phyloP scores from a whole-genome alignment of 1,139 yeast genomes.

The Taphrina communis region DNA sequence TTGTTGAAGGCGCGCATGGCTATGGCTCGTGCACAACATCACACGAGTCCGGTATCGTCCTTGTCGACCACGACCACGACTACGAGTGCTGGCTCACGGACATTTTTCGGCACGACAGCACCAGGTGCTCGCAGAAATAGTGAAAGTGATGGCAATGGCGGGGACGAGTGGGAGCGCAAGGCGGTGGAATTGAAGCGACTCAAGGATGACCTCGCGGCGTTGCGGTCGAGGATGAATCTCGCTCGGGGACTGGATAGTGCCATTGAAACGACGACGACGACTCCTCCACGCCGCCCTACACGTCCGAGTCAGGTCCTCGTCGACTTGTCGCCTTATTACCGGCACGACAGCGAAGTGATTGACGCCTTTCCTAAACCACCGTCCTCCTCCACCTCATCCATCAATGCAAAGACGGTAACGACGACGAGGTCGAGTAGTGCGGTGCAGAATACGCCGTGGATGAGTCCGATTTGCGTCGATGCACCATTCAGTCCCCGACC shows the following conservation, averaged over 20 bases:
- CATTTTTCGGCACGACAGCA: neutral
- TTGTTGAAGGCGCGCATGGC: conserved; percentile 24
- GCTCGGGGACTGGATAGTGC: conserved; percentile 14
- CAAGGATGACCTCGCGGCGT: conserved; percentile 8
- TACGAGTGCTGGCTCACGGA: neutral
- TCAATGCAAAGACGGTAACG: no score
- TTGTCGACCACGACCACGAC: neutral
- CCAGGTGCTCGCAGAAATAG: neutral
- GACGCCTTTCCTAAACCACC: conserved; percentile 9
- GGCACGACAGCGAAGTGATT: conserved; percentile 9
- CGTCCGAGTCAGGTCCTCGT: neutral
- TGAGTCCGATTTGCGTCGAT: conserved; percentile 12
- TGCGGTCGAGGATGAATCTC: conserved; percentile 7
- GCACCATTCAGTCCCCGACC: conserved; percentile 35
- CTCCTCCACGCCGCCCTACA: conserved; percentile 18
- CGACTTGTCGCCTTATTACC: no score
- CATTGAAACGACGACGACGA: conserved; percentile 2
- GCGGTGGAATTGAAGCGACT: conserved; percentile 12
- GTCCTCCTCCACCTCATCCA: neutral
- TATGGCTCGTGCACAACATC: conserved; percentile 13
- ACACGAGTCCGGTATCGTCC: neutral
- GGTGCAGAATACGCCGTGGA: neutral
- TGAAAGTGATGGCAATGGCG: no score
- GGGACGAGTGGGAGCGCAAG: conserved; percentile 4
- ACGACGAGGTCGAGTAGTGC: no score